Evolutionary conservation across 352 stramenopile genomes (phyloP), one percentile per base, ranked within the genome.

Genomic region (Hyaloperonospora brassicae): DNA sequence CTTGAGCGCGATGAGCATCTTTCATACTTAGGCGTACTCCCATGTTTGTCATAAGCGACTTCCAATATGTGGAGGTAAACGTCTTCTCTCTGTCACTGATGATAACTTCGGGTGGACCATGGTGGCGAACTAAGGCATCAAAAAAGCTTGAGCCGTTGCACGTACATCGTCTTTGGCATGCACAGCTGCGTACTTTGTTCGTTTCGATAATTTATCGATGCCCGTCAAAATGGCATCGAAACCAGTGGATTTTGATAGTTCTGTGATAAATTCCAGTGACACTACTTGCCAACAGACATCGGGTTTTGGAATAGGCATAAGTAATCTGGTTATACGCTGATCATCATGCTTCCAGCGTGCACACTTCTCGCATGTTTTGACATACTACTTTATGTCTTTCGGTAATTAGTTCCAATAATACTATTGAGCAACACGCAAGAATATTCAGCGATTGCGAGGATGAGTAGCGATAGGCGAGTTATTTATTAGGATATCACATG

Each of bases 111-210:
- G 47, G 31, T 30, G 43, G 24, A 1, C 31, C 44, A 24, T 52
- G 48, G 35, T 56, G 47, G 1, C 47, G 41, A 21, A 51, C 38
- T 1, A 61, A 40, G 25, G 47, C 14, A 13, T 61, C 41, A 52
- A 56, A 30, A 61, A 52, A n/a, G 51, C 4, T 21, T 57, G 22
- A 1, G 53, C 47, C 10, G 52, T 57, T 27, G 55, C 49, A 13
- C 59, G 23, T 30, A 40, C 52, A 42, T 65, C 44, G 46, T 72
- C 59, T 10, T 44, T 44, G 12, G 7, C 39, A 6, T 44, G 13
- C 39, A 44, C 39, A 24, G 39, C 14, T 23, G 39, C 39, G 39
- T 44, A 44, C 14, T 23, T 17, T 2, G 39, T 23, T 2, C 14
- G 2, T 44, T 44, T 44, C 23, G 9, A 44, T 5, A 44, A 44